phyloP scores from a whole-genome alignment of 139 green algal genomes.

The Protoeuglena noctilucae region DNA sequence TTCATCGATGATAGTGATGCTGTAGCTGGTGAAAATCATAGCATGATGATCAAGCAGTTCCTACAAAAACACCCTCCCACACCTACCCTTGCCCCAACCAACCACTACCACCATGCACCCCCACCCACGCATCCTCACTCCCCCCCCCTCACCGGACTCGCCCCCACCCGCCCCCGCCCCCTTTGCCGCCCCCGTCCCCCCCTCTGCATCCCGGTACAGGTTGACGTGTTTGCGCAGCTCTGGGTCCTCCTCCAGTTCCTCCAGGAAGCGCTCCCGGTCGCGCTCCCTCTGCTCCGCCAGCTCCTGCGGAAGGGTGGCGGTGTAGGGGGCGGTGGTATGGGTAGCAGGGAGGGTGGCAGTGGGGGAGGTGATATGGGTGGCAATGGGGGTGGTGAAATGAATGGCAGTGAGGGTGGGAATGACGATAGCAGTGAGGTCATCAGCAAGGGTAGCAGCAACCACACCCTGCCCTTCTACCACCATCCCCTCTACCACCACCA shows the following conservation, averaged over 20 bases:
- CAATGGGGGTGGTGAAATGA: no score
- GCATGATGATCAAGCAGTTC: not conserved
- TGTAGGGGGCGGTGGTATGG: no score
- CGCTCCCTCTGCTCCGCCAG: conserved; percentile 4
- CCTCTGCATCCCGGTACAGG: conserved; percentile 26
- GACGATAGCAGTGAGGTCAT: conserved; percentile 6
- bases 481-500: conserved; percentile 6
- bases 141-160: conserved; percentile 18
- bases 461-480: not conserved
- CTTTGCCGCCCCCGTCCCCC: conserved; percentile 13
- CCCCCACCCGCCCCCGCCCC: conserved; percentile 30
- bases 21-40: no score
- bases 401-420: no score
- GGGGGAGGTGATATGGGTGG: no score
- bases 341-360: no score
- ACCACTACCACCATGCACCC: not conserved
- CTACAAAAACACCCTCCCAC: conserved; percentile 1
- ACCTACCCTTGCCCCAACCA: not conserved
- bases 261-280: conserved; percentile 6
- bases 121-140: not conserved
- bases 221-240: conserved; percentile 46
- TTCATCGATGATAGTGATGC: no score
- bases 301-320: not conserved
- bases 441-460: conserved; percentile 1
- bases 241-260: conserved; percentile 61